A percentile compares a stretch with the other conserved stretches of the same genome.
phyloP scores from a whole-genome alignment of 108 stramenopile genomes.

The Nannochloropsis gaditana region DNA sequence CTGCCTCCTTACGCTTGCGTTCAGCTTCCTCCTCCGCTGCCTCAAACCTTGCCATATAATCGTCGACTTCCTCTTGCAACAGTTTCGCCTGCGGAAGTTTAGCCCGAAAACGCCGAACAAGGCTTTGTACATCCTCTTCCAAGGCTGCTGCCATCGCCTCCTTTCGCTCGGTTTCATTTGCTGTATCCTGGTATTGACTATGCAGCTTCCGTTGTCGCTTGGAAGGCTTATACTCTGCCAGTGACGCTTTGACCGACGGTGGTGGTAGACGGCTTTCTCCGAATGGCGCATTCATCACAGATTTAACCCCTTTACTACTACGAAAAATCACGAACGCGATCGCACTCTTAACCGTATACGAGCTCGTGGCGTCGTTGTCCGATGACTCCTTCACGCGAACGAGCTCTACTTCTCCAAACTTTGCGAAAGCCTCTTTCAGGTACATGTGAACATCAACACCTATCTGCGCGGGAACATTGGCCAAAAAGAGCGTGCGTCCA shows the following conservation, averaged over 20 bases:
- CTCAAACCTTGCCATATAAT: conserved; percentile 29
- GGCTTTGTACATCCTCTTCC: neutral
- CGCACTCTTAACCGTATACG: neutral
- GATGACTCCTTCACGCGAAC: neutral
- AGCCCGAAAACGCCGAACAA: neutral
- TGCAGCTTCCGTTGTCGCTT: neutral
- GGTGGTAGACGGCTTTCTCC: neutral
- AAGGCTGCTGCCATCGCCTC: neutral
- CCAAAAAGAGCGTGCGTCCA: neutral
- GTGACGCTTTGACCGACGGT: neutral
- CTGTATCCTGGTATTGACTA: neutral
- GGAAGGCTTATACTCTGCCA: conserved; percentile 17
- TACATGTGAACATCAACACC: neutral
- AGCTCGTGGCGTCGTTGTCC: neutral
- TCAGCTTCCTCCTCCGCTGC: conserved; percentile 31
- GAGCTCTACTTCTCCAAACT: neutral
- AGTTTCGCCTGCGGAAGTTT: neutral
- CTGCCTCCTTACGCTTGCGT: neutral
- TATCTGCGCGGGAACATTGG: conserved; percentile 11
- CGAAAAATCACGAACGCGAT: neutral
- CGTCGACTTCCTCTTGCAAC: conserved; percentile 35
- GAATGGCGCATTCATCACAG: neutral
- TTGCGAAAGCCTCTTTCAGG: neutral
- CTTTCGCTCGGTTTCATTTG: neutral
- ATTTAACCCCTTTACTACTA: neutral